phyloP scores from a whole-genome alignment of 2,329 filamentous ascomycete species.

The Metarhizium anisopliae region DNA sequence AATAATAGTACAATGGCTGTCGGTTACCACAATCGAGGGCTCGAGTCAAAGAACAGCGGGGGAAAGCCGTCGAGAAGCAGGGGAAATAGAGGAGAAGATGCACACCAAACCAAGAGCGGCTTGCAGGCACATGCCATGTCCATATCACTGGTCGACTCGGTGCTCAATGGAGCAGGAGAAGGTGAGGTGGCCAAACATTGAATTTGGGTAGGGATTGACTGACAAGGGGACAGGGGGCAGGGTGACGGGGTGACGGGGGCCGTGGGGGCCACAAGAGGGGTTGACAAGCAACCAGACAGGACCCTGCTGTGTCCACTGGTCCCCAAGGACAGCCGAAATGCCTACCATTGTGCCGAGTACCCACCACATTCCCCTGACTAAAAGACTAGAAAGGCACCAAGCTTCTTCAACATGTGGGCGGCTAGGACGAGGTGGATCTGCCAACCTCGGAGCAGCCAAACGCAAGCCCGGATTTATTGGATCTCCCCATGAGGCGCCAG shows the following conservation, averaged over 20 bases:
- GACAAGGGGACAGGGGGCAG: no score
- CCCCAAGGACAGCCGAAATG: no score
- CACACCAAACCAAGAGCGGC: neutral
- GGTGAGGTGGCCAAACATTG: no score
- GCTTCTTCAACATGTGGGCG: conserved; percentile 2
- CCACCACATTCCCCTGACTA: neutral
- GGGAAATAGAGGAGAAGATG: neutral
- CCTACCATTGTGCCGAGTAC: no score
- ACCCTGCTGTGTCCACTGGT: no score
- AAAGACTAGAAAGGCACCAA: neutral
- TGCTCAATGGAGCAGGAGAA: no score
- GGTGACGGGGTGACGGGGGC: neutral
- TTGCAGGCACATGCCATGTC: neutral
- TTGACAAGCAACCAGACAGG: no score
- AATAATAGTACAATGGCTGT: no score
- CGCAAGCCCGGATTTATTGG: neutral
- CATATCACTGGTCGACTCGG: no score
- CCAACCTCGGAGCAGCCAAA: neutral
- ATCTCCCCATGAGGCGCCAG: neutral
- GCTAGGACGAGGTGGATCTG: neutral
- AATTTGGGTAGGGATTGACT: no score
- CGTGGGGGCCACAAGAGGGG: neutral
- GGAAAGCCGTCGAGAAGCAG: neutral
- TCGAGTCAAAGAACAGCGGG: neutral
- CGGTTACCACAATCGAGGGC: no score